These are phyloP conservation scores for Breynia disticha DNA, from an alignment of 441 rosid species.

Conservation along the genomic window DNA sequence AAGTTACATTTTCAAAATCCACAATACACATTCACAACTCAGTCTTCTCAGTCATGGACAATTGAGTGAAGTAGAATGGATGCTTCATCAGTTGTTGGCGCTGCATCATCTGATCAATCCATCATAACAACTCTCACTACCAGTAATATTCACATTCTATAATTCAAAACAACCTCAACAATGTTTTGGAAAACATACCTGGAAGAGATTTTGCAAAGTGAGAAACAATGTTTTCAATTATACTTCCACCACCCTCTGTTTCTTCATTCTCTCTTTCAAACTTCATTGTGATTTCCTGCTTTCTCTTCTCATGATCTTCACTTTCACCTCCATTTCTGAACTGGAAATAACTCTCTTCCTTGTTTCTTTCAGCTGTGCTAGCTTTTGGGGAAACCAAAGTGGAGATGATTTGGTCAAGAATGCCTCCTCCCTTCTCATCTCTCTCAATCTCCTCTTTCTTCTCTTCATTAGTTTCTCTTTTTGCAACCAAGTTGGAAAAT, in stretches of 20 bases:
- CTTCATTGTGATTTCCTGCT: not conserved
- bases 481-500: no score
- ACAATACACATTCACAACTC: not conserved
- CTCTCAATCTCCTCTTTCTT: slow-evolving; percentile 10
- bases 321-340: not conserved
- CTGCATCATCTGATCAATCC: slow-evolving; percentile 40
- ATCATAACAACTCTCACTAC: not conserved
- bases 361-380: slow-evolving; percentile 6
- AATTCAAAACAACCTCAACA: no score
- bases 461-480: slow-evolving; percentile 5
- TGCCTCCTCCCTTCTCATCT: slow-evolving; percentile 25
- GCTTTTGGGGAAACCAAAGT: slow-evolving; percentile 29
- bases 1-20: no score
- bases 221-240: slow-evolving; percentile 45
- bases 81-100: slow-evolving; percentile 61
- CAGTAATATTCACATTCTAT: no score
- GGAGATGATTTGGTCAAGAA: slow-evolving; percentile 25
- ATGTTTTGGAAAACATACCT: slow-evolving; percentile 13
- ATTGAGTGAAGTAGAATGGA: slow-evolving; percentile 57
- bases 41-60: slow-evolving; percentile 32
- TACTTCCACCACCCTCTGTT: slow-evolving; percentile 19
- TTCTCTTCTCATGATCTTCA: slow-evolving; percentile 4
- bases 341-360: slow-evolving; percentile 1
- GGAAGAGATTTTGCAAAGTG: slow-evolving; percentile 47
- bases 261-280: slow-evolving; percentile 8